Evolutionary conservation across 1,139 yeast species (phyloP), one percentile per base, ranked within the genome.

Genomic region (Taiozyma sp.): DNA sequence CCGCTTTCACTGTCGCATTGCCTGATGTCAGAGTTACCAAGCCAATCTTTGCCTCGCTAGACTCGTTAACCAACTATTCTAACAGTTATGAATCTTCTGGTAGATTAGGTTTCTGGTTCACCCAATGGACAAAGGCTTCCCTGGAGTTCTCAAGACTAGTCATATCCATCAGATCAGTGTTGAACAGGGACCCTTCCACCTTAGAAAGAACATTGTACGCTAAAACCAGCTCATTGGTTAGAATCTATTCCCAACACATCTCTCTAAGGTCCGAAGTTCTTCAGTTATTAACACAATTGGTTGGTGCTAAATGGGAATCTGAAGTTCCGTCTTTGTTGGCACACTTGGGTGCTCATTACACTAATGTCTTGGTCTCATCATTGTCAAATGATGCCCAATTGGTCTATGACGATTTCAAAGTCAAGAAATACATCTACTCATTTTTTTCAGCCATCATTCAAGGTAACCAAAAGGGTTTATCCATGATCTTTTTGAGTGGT

Each of bases 401-500:
- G 58, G 73, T 80, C 1, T 73, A 84, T 55, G 87, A 82, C 58
- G 80, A 80, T 50, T 79, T 78, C 54, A 69, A 68, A 16, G 71
- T 86, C 43, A 78, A 85, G 52, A 78, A 81, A 28, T 73, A 80
- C 7, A 70, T 88, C 22, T 87, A 87, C 61, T 81, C 79, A 51
- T 87, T 90, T 57, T 80, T 92, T 54, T 78, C 93, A n/a, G 77
- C 91, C 0, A 84, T 89, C 7, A 77, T 88, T 76, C 81, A 79
- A 57, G 84, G 89, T 9, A 81, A 84, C 52, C 97, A 93, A 69
- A 96, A 91, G 64, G 98, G 98, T 1, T 70, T 92, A 32, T 78
- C 96, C 0, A 87, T 88, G 48, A 73, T 88, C 45, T 80, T 93
- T 55, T 73, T 90, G 44, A 86, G 89, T 47, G 96, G 96, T 1